Conservation (phyloP, 73 alveolate species). For the Tetrahymena thermophila region DNA sequence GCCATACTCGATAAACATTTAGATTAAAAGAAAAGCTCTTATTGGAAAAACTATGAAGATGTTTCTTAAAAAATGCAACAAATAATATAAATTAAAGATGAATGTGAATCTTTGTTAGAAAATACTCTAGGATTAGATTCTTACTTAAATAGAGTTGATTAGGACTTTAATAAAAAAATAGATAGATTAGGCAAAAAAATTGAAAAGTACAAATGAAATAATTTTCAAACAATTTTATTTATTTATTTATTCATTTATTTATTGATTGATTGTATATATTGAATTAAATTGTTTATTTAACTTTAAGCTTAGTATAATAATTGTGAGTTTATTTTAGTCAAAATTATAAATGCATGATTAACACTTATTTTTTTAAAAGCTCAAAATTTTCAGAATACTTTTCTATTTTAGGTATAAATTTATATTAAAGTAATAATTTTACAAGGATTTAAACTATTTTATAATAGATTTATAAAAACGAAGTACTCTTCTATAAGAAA, state of each 20-base stretch:
- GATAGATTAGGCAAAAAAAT: background rate
- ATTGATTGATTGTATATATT: no score
- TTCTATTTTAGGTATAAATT: no score
- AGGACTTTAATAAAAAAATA: background rate
- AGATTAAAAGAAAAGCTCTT: background rate
- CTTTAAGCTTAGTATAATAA: no score
- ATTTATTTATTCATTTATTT: background rate
- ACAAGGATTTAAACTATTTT: no score
- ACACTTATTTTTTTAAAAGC: no score
- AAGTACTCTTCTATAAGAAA: no score
- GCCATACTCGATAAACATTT: background rate
- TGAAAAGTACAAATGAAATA: background rate
- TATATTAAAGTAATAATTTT: no score
- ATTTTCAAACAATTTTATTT: background rate
- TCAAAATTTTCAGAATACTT: no score
- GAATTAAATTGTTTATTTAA: no score
- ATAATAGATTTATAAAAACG: no score
- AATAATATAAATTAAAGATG: background rate
- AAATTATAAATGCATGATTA: no score
- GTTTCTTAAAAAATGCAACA: background rate
- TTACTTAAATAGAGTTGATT: background rate
- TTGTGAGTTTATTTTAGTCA: no score
- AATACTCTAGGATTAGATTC: background rate
- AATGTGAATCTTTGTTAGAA: background rate
- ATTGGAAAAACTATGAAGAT: background rate